Conservation (phyloP, 305 asterid species). For the Solanum hybrid region DNA sequence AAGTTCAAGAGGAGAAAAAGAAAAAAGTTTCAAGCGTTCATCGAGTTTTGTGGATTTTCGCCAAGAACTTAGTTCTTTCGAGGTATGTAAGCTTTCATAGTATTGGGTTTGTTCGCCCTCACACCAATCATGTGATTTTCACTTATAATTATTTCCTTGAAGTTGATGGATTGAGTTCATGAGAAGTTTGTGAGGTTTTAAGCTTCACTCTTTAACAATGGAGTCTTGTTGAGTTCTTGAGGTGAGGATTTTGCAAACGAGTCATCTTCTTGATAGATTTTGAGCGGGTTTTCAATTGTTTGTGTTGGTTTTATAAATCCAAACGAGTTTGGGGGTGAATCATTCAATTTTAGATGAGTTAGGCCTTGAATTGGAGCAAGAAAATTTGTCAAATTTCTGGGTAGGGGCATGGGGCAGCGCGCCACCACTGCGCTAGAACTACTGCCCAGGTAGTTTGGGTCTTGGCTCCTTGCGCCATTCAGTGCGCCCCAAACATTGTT, state of each 20-base stretch:
- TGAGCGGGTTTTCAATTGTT: neutral
- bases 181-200: neutral
- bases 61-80: neutral
- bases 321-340: neutral
- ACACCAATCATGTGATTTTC: neutral
- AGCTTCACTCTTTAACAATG: too few species aligned
- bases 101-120: neutral
- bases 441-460: neutral
- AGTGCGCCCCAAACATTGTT: neutral
- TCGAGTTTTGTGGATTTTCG: too few species aligned
- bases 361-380: neutral
- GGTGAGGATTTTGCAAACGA: neutral
- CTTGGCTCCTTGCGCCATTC: neutral
- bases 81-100: neutral
- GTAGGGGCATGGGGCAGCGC: neutral
- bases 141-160: neutral
- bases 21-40: too few species aligned
- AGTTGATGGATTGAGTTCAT: neutral
- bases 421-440: neutral
- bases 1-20: too few species aligned
- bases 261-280: neutral
- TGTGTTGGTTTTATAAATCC: neutral
- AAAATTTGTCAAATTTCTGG: neutral
- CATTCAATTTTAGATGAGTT: too few species aligned
- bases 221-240: neutral